phyloP scores from a whole-genome alignment of 345 rosid species.

The Melaleuca alternifolia region DNA sequence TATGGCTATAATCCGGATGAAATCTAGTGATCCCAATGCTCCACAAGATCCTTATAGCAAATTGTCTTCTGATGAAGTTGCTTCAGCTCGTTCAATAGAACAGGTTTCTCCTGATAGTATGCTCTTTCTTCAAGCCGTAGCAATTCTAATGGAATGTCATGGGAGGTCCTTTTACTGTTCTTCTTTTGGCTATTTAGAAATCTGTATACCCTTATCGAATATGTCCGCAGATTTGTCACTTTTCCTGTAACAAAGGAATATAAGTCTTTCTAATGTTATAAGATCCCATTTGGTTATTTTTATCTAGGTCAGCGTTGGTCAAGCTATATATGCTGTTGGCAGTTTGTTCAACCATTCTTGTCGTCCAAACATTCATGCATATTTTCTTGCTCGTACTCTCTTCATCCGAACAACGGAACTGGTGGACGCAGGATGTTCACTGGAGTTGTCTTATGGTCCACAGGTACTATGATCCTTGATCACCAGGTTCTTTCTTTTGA shows the following conservation, averaged over 20 bases:
- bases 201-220: neutral
- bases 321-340: slow-evolving; percentile 59
- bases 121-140: neutral
- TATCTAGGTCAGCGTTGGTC: slow-evolving; percentile 43
- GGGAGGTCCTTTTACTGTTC: neutral
- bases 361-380: slow-evolving; percentile 76
- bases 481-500: neutral
- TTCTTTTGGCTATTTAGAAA: neutral
- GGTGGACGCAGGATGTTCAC: slow-evolving; percentile 44
- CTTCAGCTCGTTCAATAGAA: slow-evolving; percentile 45
- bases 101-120: slow-evolving; percentile 33
- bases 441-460: slow-evolving; percentile 89
- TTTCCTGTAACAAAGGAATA: neutral
- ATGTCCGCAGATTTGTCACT: neutral
- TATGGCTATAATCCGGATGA: slow-evolving; percentile 66
- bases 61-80: slow-evolving; percentile 13
- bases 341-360: slow-evolving; percentile 91
- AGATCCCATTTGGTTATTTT: slow-evolving; percentile 22
- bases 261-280: slow-evolving; percentile 1
- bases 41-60: slow-evolving; percentile 23
- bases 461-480: slow-evolving; percentile 27
- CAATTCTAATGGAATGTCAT: neutral
- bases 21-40: slow-evolving; percentile 25
- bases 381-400: slow-evolving; percentile 73
- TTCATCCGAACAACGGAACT: slow-evolving; percentile 48